phyloP scores from a whole-genome alignment of 164 flowering plant species.

The Litsea cubeba region DNA sequence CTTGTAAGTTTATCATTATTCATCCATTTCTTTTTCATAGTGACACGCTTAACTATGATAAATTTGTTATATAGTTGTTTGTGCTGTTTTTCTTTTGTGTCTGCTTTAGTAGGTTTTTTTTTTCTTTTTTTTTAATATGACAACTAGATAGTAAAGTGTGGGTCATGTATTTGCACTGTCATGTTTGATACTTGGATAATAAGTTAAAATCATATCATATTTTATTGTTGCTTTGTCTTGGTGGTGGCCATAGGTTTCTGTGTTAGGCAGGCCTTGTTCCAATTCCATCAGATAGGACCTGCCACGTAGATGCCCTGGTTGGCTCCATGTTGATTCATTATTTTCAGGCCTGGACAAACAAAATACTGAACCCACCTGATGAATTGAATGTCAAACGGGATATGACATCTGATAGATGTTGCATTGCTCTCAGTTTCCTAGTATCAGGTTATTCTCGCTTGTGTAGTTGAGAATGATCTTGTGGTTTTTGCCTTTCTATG shows the following conservation, averaged over 20 bases:
- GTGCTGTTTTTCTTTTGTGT: neutral
- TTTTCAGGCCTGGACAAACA: neutral
- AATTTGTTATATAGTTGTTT: too few relatives aligned
- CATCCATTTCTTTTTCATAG: too few relatives aligned
- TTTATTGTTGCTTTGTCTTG: neutral
- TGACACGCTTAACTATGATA: too few relatives aligned
- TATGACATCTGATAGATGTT: neutral
- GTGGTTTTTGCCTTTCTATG: neutral
- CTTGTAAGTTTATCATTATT: slow-evolving; percentile 49
- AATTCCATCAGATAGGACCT: neutral
- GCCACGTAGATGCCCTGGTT: neutral
- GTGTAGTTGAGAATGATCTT: neutral
- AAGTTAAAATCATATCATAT: neutral
- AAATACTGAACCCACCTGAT: neutral
- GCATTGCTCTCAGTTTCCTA: neutral
- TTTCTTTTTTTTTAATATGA: neutral
- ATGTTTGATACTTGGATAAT: neutral
- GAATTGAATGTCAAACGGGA: neutral
- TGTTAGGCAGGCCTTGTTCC: neutral
- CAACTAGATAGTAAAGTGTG: neutral
- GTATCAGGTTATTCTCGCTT: neutral
- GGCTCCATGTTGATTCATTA: neutral
- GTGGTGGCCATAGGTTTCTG: neutral
- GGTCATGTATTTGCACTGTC: neutral
- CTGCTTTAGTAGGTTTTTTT: neutral